These are phyloP conservation scores for Quercus engelmannii DNA, from an alignment of 306 rosid species.

Conservation along the genomic window DNA sequence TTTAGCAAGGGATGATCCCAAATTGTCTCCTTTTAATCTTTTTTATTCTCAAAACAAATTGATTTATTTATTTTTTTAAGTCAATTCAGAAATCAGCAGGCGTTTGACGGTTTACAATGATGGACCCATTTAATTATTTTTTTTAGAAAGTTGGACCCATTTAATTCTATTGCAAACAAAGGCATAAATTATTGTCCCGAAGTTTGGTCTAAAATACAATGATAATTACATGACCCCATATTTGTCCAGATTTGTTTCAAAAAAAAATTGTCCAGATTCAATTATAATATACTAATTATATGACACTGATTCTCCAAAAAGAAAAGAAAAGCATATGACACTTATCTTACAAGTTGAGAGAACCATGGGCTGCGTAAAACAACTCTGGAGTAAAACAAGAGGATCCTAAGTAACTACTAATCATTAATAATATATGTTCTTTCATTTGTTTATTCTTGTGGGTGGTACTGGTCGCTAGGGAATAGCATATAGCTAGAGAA, in stretches of 20 bases:
- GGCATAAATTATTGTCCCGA: neutral
- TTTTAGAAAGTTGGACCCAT: neutral
- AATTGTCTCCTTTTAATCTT: neutral
- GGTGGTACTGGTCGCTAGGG: no score
- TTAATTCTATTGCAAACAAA: neutral
- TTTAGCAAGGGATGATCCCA: neutral
- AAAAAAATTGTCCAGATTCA: neutral
- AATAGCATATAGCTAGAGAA: no score
- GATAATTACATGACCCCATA: neutral
- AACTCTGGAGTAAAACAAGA: neutral
- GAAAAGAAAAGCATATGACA: no score
- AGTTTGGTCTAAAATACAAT: no score
- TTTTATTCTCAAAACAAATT: neutral
- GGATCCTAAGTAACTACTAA: neutral
- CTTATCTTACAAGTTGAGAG: neutral
- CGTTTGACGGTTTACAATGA: neutral
- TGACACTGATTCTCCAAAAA: no score
- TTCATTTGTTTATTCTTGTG: no score
- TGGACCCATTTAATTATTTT: neutral
- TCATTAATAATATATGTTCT: no score
- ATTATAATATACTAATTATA: neutral
- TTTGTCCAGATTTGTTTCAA: neutral
- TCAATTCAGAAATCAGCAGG: neutral
- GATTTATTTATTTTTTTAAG: neutral
- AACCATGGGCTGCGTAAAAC: neutral